These are phyloP conservation scores for Aspergillus versicolor DNA, from an alignment of 2,329 filamentous ascomycete species.

Conservation along the genomic window DNA sequence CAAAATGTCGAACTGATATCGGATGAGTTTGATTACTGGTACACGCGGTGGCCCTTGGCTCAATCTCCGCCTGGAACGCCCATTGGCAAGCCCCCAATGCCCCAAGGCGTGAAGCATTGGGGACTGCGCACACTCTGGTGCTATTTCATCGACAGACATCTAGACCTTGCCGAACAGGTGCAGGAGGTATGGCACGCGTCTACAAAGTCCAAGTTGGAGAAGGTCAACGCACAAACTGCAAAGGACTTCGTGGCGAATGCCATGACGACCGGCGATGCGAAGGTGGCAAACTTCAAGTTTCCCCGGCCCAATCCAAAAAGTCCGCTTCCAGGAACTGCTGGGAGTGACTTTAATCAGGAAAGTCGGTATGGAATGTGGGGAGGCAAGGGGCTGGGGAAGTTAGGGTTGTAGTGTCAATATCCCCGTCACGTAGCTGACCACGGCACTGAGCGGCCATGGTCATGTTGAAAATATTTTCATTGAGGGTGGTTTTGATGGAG, in stretches of 20 bases:
- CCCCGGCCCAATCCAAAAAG: conserved; percentile 4
- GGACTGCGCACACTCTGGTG: conserved; percentile 11
- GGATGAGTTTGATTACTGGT: conserved; percentile 10
- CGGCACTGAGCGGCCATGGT: too few relatives aligned
- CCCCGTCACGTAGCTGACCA: too few relatives aligned
- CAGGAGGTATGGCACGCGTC: not conserved
- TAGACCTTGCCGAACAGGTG: not conserved
- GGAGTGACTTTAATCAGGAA: conserved; percentile 5
- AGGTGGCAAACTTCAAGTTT: conserved; percentile 10
- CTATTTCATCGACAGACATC: conserved; percentile 11
- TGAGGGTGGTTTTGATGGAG: too few relatives aligned
- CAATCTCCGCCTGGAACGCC: not conserved
- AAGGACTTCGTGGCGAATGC: conserved; percentile 1
- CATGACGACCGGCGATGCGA: conserved; percentile 9
- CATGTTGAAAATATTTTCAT: too few relatives aligned
- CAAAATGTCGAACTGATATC: conserved; percentile 10
- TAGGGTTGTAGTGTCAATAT: conserved; percentile 4
- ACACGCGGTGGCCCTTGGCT: not conserved
- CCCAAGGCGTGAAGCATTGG: not conserved
- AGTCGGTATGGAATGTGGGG: conserved; percentile 15
- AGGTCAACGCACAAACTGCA: too few relatives aligned
- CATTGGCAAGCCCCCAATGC: not conserved
- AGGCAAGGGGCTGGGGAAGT: conserved; percentile 7
- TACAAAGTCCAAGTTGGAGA: not conserved
- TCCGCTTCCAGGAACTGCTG: conserved; percentile 1